Conservation (phyloP, 2,329 filamentous ascomycete genomes). For the Colletotrichum paranaense region DNA sequence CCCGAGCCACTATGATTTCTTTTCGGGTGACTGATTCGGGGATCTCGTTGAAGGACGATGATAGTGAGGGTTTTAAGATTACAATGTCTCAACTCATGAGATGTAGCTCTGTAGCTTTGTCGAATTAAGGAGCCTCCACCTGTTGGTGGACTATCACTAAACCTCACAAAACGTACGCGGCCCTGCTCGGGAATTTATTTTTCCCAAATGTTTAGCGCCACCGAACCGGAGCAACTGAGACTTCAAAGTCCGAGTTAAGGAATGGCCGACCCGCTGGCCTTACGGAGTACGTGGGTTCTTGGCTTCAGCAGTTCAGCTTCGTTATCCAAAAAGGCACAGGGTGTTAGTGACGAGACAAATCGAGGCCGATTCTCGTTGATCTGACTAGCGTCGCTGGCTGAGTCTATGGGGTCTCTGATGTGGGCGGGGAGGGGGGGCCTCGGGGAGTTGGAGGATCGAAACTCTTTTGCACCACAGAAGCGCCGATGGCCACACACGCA, state of each 20-base stretch:
- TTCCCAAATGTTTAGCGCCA: not conserved
- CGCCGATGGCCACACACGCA: not conserved
- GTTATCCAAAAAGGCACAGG: not conserved
- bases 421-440: too few relatives aligned
- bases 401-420: too few relatives aligned
- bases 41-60: not conserved
- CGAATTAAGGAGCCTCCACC: not conserved
- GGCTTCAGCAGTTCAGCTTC: not conserved
- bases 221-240: not conserved
- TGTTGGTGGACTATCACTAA: not conserved
- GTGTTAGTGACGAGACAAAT: not conserved
- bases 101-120: not conserved
- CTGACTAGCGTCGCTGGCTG: not conserved
- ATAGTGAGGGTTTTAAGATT: not conserved
- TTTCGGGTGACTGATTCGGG: not conserved
- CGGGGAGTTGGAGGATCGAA: not conserved
- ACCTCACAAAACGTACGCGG: not conserved
- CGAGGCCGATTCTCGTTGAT: not conserved
- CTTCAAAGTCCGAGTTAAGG: slow-evolving; percentile 11
- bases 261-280: not conserved
- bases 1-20: not conserved
- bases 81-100: not conserved
- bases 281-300: not conserved
- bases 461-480: not conserved
- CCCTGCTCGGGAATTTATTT: not conserved